A percentile compares a stretch with the other conserved stretches of the same genome.
Evolutionary conservation across 306 rosid genomes (phyloP).

Genomic region (Elaeagnus macrophylla): DNA sequence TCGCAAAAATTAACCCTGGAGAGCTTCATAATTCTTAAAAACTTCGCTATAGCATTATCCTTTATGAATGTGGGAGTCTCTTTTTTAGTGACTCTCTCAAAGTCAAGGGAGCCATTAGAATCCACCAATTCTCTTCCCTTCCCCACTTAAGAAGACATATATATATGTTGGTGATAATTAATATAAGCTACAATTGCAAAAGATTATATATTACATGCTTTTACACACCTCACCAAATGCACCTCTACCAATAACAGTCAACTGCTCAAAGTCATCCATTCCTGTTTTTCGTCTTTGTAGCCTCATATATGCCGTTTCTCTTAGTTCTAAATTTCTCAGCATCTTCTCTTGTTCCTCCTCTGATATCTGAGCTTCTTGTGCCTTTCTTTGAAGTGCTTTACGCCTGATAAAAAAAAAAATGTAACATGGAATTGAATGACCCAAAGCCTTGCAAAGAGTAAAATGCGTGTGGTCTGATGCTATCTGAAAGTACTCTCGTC

Average conservation of each 20-base stretch:
- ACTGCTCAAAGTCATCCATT: slow-evolving; percentile 92
- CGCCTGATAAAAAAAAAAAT: slow-evolving; percentile 38
- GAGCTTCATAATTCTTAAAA: no score
- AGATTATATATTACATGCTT: background rate
- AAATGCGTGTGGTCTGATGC: no score
- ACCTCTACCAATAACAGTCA: slow-evolving; percentile 88
- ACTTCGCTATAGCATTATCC: no score
- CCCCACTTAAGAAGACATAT: no score
- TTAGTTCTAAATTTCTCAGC: slow-evolving; percentile 85
- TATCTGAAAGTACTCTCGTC: no score
- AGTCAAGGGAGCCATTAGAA: no score
- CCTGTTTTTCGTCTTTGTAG: slow-evolving; percentile 90
- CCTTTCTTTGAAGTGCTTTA: slow-evolving; percentile 64
- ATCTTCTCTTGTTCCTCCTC: slow-evolving; percentile 85
- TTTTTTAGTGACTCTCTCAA: no score
- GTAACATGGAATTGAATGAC: background rate
- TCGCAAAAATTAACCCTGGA: no score
- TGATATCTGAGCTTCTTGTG: slow-evolving; percentile 73
- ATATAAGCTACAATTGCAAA: background rate
- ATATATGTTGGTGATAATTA: background rate
- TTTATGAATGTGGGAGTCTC: no score
- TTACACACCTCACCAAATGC: slow-evolving; percentile 90
- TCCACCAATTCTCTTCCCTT: no score
- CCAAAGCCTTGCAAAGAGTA: background rate
- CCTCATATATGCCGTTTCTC: slow-evolving; percentile 91